Conservation (phyloP, 2,329 filamentous ascomycete species). For the Bipolaris oryzae region DNA sequence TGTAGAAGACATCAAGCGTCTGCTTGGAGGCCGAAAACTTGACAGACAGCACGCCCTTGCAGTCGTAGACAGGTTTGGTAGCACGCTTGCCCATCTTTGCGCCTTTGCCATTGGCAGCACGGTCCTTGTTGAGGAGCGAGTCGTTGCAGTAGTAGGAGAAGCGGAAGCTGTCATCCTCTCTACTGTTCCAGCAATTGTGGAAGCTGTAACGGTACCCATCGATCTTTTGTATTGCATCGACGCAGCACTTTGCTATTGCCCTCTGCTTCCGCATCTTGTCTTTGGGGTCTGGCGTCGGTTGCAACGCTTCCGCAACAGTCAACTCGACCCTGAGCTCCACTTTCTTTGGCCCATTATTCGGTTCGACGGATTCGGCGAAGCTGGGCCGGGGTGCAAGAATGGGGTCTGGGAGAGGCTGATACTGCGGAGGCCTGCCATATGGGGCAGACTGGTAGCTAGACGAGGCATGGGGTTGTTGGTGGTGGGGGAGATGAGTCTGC, state of each 20-base stretch:
- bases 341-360: slow-evolving; percentile 22
- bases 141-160: slow-evolving; percentile 59
- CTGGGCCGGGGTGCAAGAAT: slow-evolving; percentile 31
- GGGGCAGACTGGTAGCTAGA: slow-evolving; percentile 40
- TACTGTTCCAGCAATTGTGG: slow-evolving; percentile 57
- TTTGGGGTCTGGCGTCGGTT: slow-evolving; percentile 45
- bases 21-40: slow-evolving; percentile 55
- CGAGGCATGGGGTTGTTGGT: slow-evolving; percentile 27
- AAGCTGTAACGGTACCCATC: slow-evolving; percentile 58
- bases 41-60: slow-evolving; percentile 55
- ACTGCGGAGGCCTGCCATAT: slow-evolving; percentile 28
- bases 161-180: slow-evolving; percentile 54
- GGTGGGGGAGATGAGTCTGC: slow-evolving; percentile 13
- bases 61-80: slow-evolving; percentile 57
- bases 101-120: slow-evolving; percentile 54
- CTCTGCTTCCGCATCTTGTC: slow-evolving; percentile 54
- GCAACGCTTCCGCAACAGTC: slow-evolving; percentile 46
- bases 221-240: slow-evolving; percentile 52
- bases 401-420: slow-evolving; percentile 36
- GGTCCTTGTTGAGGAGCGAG: slow-evolving; percentile 58
- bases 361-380: slow-evolving; percentile 19
- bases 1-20: slow-evolving; percentile 54
- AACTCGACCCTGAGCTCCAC: slow-evolving; percentile 35
- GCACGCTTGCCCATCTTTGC: slow-evolving; percentile 46
- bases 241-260: slow-evolving; percentile 54